Evolutionary conservation across 805 yeast species (phyloP), one percentile per base, ranked within the genome.

Genomic region (Groenewaldozyma tartarivorans): DNA sequence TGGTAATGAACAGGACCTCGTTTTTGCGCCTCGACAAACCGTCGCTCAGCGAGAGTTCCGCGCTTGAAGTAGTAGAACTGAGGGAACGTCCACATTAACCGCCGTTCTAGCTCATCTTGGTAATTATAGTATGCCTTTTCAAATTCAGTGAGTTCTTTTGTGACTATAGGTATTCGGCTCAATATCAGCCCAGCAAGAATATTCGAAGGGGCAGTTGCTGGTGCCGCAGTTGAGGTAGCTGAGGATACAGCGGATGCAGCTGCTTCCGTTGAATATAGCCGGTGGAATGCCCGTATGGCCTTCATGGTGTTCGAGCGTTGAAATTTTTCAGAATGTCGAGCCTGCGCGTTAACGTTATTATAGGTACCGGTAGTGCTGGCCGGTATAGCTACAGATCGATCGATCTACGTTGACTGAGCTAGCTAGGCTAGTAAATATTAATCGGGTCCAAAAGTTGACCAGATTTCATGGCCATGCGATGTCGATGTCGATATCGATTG

Each of bases 71-170:
- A 92, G 58, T 77, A 88, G 74, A 86, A 86, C 52, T 81, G 78
- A 4, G 98, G 97, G 62, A 92, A 92, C 0, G 97, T 87, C 95
- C 96, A 87, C 95, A 88, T 87, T 50, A 92, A 69, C 53, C 97
- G 74, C 56, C 79, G 79, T 68, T 87, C 88, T 41, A 92, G 69
- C 59, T 84, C 94, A 39, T 77, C 74, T 61, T 88, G 95, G 60
- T 92, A 92, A 40, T 76, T 67, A 58, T 81, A 84, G 61, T 80
- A 92, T 39, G 77, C 77, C 45, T 67, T 55, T 52, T 86, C 96
- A 51, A 90, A 81, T 42, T 68, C 74, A 6, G 80, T 68, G 40
- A 79, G 64, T 45, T 83, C 90, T 7, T 83, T 80, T 2, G 95
- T 84, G 36, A 92, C 75, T 29, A 92, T 69, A 21, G 98, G 98